A percentile compares a stretch with the other conserved stretches of the same genome.
Evolutionary conservation across 768 basidiomycete genomes (phyloP).

Genomic region (Pisolithus albus): DNA sequence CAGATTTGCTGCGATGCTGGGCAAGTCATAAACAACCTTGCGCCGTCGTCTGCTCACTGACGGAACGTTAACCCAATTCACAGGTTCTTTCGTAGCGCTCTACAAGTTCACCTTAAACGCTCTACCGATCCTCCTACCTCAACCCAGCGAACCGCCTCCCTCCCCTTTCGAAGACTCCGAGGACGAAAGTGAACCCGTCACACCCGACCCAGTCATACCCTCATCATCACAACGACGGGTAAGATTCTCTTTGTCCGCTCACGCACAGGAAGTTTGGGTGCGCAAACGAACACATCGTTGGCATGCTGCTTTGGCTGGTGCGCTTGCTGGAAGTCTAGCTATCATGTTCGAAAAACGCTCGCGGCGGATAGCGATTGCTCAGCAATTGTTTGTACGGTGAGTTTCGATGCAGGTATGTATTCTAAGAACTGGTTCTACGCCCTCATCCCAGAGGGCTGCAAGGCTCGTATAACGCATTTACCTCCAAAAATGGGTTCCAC

Average conservation of each 20-base stretch:
- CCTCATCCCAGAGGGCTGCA: constrained; percentile 64
- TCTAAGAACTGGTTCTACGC: not conserved
- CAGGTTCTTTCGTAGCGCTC: constrained; percentile 68
- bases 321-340: constrained; percentile 62
- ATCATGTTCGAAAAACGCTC: constrained; percentile 72
- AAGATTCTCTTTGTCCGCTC: constrained; percentile 55
- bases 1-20: constrained; percentile 85
- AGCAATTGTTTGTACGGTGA: constrained; percentile 85
- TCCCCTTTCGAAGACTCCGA: constrained; percentile 29
- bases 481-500: constrained; percentile 55
- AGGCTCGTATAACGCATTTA: constrained; percentile 78
- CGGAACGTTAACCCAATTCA: not conserved
- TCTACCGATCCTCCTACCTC: constrained; percentile 63
- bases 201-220: constrained; percentile 12
- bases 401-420: constrained; percentile 16
- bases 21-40: constrained; percentile 29
- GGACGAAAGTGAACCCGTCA: constrained; percentile 8
- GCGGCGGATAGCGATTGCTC: constrained; percentile 62
- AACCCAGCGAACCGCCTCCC: constrained; percentile 12
- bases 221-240: constrained; percentile 29
- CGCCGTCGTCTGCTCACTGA: not conserved
- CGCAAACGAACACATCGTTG: constrained; percentile 65
- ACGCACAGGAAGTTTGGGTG: constrained; percentile 56
- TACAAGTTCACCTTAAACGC: constrained; percentile 79
- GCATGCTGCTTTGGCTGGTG: constrained; percentile 77